These are phyloP conservation scores for Chlorella sp. DNA, from an alignment of 139 green algal genomes.

Conservation along the genomic window DNA sequence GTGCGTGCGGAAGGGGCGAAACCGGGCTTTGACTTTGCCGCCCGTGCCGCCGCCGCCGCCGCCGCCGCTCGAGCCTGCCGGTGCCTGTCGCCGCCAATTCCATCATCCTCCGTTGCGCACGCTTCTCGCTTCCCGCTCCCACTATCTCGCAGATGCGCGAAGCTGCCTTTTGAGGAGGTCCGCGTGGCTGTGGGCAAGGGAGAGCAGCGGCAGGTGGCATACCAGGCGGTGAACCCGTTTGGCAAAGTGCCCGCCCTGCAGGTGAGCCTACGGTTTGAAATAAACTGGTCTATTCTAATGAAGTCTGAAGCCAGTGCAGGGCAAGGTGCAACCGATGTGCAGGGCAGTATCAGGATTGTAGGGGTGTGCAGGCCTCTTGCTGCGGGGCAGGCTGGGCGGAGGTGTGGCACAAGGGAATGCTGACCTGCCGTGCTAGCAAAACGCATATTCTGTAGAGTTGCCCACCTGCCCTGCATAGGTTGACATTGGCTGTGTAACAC, in stretches of 20 bases:
- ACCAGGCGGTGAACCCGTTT: constrained; percentile 27
- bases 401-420: no score
- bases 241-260: constrained; percentile 29
- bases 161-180: constrained; percentile 30
- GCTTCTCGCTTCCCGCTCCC: no score
- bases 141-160: neutral
- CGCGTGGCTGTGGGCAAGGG: neutral
- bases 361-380: no score
- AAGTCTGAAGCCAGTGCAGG: neutral
- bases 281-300: neutral
- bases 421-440: no score
- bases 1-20: neutral
- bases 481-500: no score
- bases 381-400: neutral
- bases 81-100: neutral
- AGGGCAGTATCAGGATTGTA: no score
- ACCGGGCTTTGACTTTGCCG: neutral
- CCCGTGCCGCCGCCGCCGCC: neutral
- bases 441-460: no score
- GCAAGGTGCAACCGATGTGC: no score
- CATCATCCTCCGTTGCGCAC: neutral
- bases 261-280: neutral
- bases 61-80: neutral
- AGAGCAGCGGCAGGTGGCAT: neutral
- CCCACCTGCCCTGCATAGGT: no score